Evolutionary conservation across 768 basidiomycete species (phyloP).

Genomic region (Pulveroboletus frians): DNA sequence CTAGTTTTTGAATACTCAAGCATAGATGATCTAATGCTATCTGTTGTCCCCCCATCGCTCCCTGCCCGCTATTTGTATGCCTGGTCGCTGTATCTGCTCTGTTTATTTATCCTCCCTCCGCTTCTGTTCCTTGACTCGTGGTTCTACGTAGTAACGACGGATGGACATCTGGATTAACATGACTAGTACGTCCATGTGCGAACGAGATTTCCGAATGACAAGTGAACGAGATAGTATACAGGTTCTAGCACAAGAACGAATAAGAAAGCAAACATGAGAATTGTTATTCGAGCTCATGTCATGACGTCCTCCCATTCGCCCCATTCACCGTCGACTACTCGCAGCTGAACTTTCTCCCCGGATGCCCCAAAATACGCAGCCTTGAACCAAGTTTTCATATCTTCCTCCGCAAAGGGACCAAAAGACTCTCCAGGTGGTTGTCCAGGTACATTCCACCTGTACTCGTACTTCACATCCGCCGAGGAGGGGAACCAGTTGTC

Average conservation of each 20-base stretch:
- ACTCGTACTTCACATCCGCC: slow-evolving; percentile 73
- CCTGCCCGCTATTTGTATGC: slow-evolving; percentile 16
- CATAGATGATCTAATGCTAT: slow-evolving; percentile 26
- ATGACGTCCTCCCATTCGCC: slow-evolving; percentile 65
- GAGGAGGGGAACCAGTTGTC: slow-evolving; percentile 70
- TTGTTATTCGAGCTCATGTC: slow-evolving; percentile 28
- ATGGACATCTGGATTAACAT: slow-evolving; percentile 22
- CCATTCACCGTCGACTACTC: slow-evolving; percentile 67
- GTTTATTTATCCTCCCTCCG: slow-evolving; percentile 22
- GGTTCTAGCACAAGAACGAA: neutral
- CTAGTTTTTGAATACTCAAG: slow-evolving; percentile 1
- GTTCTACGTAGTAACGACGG: slow-evolving; percentile 5
- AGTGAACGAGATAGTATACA: slow-evolving; percentile 14
- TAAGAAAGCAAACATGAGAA: neutral
- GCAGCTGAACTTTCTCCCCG: slow-evolving; percentile 76
- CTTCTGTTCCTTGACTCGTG: slow-evolving; percentile 8
- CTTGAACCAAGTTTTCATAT: slow-evolving; percentile 75
- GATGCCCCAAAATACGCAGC: slow-evolving; percentile 74
- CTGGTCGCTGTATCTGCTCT: slow-evolving; percentile 17
- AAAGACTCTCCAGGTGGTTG: slow-evolving; percentile 50
- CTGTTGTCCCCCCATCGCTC: slow-evolving; percentile 11
- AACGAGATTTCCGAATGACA: neutral
- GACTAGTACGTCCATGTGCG: slow-evolving; percentile 1
- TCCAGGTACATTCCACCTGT: slow-evolving; percentile 67
- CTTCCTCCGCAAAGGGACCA: slow-evolving; percentile 77